Percentiles rank a stretch among this genome's conserved stretches.
Evolutionary conservation across 2,329 filamentous ascomycete species (phyloP).

Genomic region (Stemphylium vesicarium): DNA sequence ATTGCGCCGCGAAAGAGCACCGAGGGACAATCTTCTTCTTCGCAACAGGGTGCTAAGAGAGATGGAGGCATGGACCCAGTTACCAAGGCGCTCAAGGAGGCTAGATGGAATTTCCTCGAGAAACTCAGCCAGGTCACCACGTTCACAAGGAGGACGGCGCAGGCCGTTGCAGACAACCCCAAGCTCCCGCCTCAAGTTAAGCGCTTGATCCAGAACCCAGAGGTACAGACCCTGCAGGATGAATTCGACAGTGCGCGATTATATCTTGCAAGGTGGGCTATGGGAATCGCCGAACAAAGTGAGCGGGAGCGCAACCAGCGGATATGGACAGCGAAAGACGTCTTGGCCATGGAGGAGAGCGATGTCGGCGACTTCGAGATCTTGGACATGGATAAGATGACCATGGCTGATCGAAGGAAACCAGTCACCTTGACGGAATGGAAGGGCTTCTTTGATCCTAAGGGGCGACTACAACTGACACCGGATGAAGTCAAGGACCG

Average conservation of each 20-base stretch:
- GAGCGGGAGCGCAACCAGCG: constrained; percentile 84
- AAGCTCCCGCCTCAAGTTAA: constrained; percentile 88
- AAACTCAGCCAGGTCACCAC: constrained; percentile 97
- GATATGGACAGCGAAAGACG: constrained; percentile 92
- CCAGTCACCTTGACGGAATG: constrained; percentile 84
- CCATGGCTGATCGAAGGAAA: constrained; percentile 77
- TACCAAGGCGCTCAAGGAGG: constrained; percentile 91
- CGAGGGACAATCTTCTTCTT: constrained; percentile 33
- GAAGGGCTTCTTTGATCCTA: constrained; percentile 86
- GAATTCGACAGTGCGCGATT: constrained; percentile 96
- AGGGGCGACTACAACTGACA: constrained; percentile 78
- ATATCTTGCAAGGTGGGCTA: constrained; percentile 95
- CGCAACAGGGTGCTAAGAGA: constrained; percentile 45
- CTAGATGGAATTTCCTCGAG: constrained; percentile 94
- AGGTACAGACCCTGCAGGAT: constrained; percentile 93
- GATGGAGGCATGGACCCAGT: constrained; percentile 90
- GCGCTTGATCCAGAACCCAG: constrained; percentile 83
- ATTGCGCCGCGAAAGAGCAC: constrained; percentile 49
- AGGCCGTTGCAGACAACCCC: constrained; percentile 89
- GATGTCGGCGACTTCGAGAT: constrained; percentile 96
- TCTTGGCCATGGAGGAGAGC: constrained; percentile 91
- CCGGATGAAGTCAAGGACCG: constrained; percentile 94
- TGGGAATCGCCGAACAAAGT: constrained; percentile 97
- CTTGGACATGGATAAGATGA: constrained; percentile 77
- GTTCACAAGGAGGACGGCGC: constrained; percentile 88